phyloP scores from a whole-genome alignment of 192 early-diverging fungal species.

The Entomortierella parvispora region DNA sequence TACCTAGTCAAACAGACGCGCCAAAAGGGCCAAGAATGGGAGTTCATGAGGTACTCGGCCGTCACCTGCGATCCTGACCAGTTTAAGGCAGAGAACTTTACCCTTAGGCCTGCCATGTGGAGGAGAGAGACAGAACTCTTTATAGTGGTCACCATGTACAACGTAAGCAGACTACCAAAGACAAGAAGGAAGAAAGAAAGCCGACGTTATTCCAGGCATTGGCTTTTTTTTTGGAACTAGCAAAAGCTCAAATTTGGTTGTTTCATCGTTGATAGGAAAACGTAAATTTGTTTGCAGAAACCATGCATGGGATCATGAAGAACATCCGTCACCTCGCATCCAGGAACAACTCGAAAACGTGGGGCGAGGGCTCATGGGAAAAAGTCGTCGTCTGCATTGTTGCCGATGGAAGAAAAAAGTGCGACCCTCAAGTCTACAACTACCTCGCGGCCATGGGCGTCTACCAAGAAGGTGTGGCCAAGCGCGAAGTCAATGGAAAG shows the following conservation, averaged over 20 bases:
- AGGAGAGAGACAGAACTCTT: constrained; percentile 77
- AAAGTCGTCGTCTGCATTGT: constrained; percentile 84
- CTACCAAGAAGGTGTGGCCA: constrained; percentile 79
- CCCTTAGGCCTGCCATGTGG: constrained; percentile 72
- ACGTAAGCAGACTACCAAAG: constrained; percentile 22
- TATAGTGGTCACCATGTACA: constrained; percentile 86
- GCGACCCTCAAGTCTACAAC: constrained; percentile 69
- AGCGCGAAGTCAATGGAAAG: constrained; percentile 71
- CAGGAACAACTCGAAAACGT: constrained; percentile 60
- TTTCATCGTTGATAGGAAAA: constrained; percentile 63
- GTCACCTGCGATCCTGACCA: constrained; percentile 73
- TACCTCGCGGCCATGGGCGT: constrained; percentile 80
- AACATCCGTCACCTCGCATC: constrained; percentile 82
- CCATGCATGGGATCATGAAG: constrained; percentile 80
- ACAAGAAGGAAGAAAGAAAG: constrained; percentile 53
- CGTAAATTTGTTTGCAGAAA: constrained; percentile 77
- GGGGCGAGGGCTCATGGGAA: constrained; percentile 74
- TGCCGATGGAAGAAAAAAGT: constrained; percentile 79
- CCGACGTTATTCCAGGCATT: too few species aligned
- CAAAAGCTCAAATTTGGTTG: constrained; percentile 5
- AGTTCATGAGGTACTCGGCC: constrained; percentile 80
- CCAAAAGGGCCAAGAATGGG: constrained; percentile 71
- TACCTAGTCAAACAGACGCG: constrained; percentile 56
- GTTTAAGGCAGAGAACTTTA: constrained; percentile 68
- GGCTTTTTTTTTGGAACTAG: too few species aligned